Conservation (phyloP, 2,329 filamentous ascomycete genomes). For the Talaromyces rugulosus region DNA sequence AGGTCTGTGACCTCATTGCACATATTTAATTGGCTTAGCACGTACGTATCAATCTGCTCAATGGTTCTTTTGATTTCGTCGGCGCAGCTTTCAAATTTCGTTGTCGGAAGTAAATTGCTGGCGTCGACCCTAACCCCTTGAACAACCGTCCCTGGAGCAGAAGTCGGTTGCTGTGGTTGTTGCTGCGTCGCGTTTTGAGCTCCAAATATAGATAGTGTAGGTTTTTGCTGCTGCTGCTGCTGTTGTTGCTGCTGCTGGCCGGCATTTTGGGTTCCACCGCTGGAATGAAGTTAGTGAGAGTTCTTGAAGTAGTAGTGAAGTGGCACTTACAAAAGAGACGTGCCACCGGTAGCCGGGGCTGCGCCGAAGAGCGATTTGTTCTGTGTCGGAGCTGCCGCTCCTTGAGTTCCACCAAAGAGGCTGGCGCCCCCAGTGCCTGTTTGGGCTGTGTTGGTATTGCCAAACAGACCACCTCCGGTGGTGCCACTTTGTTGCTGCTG, state of each 20-base stretch:
- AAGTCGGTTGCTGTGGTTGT: constrained; percentile 30
- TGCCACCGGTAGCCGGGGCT: constrained; percentile 21
- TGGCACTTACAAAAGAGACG: constrained; percentile 32
- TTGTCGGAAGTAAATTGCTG: constrained; percentile 75
- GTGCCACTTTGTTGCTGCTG: constrained; percentile 8
- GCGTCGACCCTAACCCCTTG: constrained; percentile 76
- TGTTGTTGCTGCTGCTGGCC: constrained; percentile 27
- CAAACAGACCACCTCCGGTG: constrained; percentile 4
- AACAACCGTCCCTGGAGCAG: constrained; percentile 37
- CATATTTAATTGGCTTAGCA: constrained; percentile 69
- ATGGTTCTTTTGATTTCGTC: constrained; percentile 77
- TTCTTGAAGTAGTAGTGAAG: neutral
- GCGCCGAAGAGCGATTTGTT: constrained; percentile 31
- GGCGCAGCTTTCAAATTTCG: constrained; percentile 84
- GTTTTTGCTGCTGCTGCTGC: constrained; percentile 47
- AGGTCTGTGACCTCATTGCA: constrained; percentile 74
- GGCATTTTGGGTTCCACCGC: constrained; percentile 11
- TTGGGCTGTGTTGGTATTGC: constrained; percentile 20
- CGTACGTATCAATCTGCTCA: constrained; percentile 70
- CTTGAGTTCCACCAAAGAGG: constrained; percentile 29
- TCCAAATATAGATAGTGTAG: constrained; percentile 37
- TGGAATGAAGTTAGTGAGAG: neutral
- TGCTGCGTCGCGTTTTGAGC: constrained; percentile 27
- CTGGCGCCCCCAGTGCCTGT: constrained; percentile 19
- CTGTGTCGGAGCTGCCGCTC: constrained; percentile 28